Evolutionary conservation across 331 rosid genomes (phyloP).

Genomic region (Prunus yedoensis): DNA sequence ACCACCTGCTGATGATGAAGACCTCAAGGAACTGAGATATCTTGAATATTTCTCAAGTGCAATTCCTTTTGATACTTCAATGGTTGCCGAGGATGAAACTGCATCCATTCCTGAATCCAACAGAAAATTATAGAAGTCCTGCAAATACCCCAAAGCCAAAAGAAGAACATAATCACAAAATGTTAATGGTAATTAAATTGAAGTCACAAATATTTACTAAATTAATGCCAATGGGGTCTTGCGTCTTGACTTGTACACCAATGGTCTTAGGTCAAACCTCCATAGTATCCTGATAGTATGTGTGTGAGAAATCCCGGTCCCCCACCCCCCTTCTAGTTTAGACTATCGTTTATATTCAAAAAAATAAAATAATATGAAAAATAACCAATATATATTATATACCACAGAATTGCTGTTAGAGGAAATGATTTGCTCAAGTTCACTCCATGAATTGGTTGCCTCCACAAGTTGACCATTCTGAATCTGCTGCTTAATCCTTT

Average conservation of each 20-base stretch:
- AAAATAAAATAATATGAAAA: background rate
- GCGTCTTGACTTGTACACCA: too few relatives aligned
- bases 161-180: background rate
- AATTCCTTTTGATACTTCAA: conserved; percentile 23
- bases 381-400: background rate
- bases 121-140: conserved; percentile 81
- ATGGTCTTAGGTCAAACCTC: too few relatives aligned
- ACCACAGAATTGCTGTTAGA: conserved; percentile 66
- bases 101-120: conserved; percentile 45
- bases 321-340: too few relatives aligned
- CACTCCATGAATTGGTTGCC: conserved; percentile 68
- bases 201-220: background rate
- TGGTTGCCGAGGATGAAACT: conserved; percentile 26
- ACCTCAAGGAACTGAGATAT: conserved; percentile 54
- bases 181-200: background rate
- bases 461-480: conserved; percentile 49
- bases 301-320: too few relatives aligned
- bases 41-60: conserved; percentile 51
- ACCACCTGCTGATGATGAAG: conserved; percentile 34
- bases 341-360: too few relatives aligned
- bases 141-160: conserved; percentile 5
- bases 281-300: accelerated
- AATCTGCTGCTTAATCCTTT: conserved; percentile 59
- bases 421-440: conserved; percentile 52
- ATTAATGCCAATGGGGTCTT: too few relatives aligned